Evolutionary conservation across 2,329 filamentous ascomycete species (phyloP), one percentile per base, ranked within the genome.

Genomic region (Ceratocystis lukuohia): DNA sequence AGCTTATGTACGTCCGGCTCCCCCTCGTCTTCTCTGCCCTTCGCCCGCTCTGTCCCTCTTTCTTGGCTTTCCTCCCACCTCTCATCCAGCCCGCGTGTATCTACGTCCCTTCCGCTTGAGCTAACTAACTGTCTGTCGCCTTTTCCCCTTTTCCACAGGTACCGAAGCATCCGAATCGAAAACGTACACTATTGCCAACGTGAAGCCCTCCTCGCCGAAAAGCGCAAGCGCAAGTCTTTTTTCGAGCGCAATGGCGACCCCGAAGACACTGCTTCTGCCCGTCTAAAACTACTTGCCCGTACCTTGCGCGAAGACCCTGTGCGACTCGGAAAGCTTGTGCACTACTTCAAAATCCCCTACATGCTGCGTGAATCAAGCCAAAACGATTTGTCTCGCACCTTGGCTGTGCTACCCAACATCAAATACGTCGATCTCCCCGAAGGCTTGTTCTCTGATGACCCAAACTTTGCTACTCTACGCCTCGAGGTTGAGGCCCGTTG

Each of bases 111-210:
- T 41, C 10, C 10, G 37, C 37, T 15, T 41, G 10, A 12, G 3
- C 48, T 53, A 53, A 64, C 48, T 53, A 53, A 64, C 53, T 22
- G 25, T 20, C 53, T 22, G 25, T 20, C n/a, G 5, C 33, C 33
- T 62, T 53, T 44, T 44, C 57, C 46, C 62, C 61, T 30, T 45
- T 50, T 64, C 65, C 71, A 45, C 71, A 95, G 90, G 70, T 96
- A 95, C 75, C 86, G 87, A 72, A 92, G 91, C 78, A 86, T 97
- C 70, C 89, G 92, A 68, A 94, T 97, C 74, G 93, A 97, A 74
- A 84, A 89, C 20, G 92, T 96, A 41, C 93, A 97, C 76, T 96
- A 96, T 77, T 97, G 93, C 79, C 85, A 88, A 70, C 87, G 89
- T 71, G 93, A 97, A 76, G 87, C 89, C 68, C 80, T 88, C 71